Conservation (phyloP, 495 filamentous ascomycete species). For the Lasiosphaeria miniovina region DNA sequence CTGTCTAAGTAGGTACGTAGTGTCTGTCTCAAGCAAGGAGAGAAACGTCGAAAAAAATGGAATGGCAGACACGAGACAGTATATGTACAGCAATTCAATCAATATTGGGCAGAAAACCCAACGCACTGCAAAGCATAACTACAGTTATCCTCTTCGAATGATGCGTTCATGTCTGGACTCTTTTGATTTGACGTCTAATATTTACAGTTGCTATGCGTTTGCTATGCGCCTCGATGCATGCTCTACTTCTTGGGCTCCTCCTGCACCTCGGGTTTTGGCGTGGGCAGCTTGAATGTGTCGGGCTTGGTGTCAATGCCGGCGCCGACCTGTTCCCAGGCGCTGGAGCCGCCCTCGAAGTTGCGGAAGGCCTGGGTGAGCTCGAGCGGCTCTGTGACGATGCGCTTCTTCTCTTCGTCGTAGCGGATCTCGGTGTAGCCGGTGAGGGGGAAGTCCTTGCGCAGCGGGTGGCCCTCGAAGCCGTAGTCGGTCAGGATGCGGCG, state of each 20-base stretch:
- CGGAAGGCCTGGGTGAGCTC: slow-evolving; percentile 99
- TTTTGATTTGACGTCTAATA: slow-evolving; percentile 19
- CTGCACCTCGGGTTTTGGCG: slow-evolving; percentile 86
- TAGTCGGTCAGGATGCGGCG: slow-evolving; percentile 99
- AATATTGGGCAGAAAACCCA: background rate
- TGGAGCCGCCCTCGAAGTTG: slow-evolving; percentile 88
- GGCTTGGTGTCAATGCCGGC: slow-evolving; percentile 75
- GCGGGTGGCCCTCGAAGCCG: slow-evolving; percentile 95
- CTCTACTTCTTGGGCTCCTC: slow-evolving; percentile 89
- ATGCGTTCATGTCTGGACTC: slow-evolving; percentile 1
- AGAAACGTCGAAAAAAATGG: background rate
- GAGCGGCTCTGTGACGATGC: slow-evolving; percentile 94
- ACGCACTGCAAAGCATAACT: slow-evolving; percentile 2
- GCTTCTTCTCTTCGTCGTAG: slow-evolving; percentile 99
- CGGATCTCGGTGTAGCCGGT: slow-evolving; percentile 98
- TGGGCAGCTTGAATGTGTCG: slow-evolving; percentile 90
- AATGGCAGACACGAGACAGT: too few species aligned
- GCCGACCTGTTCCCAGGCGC: slow-evolving; percentile 88
- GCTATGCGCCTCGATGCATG: background rate
- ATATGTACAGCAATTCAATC: too few species aligned
- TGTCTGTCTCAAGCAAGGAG: too few species aligned
- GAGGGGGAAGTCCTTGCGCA: slow-evolving; percentile 96
- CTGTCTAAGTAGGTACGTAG: too few species aligned
- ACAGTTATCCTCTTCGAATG: background rate
- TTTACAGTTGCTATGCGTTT: slow-evolving; percentile 17